Conservation (phyloP, 108 stramenopile genomes). For the Epipyxis sp. region DNA sequence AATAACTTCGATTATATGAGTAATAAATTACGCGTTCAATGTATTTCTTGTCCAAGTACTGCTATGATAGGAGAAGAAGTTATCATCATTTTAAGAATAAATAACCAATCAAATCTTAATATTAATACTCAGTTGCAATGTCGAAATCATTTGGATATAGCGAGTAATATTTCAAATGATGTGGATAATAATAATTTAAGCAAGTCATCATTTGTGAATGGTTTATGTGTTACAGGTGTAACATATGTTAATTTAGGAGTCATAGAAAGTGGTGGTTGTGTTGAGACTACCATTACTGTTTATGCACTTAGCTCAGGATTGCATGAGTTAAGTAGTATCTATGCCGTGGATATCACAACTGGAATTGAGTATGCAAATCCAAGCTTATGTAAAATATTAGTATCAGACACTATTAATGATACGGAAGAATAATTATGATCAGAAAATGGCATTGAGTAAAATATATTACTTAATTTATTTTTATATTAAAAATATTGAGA, state of each 20-base stretch:
- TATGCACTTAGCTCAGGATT: not conserved
- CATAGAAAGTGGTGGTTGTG: not conserved
- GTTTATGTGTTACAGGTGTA: not conserved
- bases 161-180: not conserved
- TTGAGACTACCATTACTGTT: not conserved
- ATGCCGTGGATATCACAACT: not conserved
- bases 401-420: too few relatives aligned
- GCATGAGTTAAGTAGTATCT: not conserved
- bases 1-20: too few relatives aligned
- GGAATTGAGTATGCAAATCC: not conserved
- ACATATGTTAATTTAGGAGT: not conserved
- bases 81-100: not conserved
- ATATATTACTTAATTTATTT: too few relatives aligned
- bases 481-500: too few relatives aligned
- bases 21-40: too few relatives aligned
- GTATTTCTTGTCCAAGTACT: not conserved
- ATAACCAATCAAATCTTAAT: not conserved
- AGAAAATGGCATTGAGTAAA: too few relatives aligned
- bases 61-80: not conserved
- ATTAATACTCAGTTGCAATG: not conserved
- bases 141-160: not conserved
- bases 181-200: not conserved
- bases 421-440: too few relatives aligned
- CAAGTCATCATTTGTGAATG: not conserved
- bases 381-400: slow-evolving; percentile 12